Base-by-base conservation (phyloP, 2,329 filamentous ascomycete genomes). In the Pseudopyrenochaeta lycopersici region DNA sequence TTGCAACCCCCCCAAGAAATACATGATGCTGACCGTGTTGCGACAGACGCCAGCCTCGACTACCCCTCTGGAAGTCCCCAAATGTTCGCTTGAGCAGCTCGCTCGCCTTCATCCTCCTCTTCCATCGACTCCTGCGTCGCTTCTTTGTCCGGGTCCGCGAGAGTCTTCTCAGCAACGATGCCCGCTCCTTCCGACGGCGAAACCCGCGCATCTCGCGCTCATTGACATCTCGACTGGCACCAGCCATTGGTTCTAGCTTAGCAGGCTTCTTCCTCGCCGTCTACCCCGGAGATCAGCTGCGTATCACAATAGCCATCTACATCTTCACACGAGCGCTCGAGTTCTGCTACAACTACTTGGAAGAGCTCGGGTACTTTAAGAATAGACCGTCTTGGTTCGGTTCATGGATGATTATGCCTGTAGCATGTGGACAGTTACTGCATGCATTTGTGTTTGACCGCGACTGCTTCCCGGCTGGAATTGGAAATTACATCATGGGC, bases 41-140 rank as follows among this genome's bases (percentile, higher is more conserved):
- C 52, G 33, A 12, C 21, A 79, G 76, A 55, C 72, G 68, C 10
- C 73, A 75, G 49, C 60, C 72, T 12, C 77, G 74, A 35, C 64
- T 72, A 15, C 70, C 81, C 1, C 55, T 82, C 14, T 74, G 79
- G 61, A 80, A 77, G 57, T 91, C 88, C 0, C 82, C 88, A 0
- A 89, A 90, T 20, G 80, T 95, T 45, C 86, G 92, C 49, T 82
- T 97, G 9, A 94, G 92, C 0, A 81, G 93, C 7, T 95, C 92
- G 0, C 83, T 97, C 12, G 93, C 92, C 14, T 85, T 90, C 2
- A 92, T 97, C 59, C 84, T 98, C 17, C 86, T 98, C 38, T 86
- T 96, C 56, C 95, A 99, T 74, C 88, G 95, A 27, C 82, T 97
- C 1, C 86, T 98, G 21, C 92, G 94, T 78, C 91, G 94, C 54